Base-by-base conservation (phyloP, 1,284 basidiomycete species). In the Trametes hirsuta region DNA sequence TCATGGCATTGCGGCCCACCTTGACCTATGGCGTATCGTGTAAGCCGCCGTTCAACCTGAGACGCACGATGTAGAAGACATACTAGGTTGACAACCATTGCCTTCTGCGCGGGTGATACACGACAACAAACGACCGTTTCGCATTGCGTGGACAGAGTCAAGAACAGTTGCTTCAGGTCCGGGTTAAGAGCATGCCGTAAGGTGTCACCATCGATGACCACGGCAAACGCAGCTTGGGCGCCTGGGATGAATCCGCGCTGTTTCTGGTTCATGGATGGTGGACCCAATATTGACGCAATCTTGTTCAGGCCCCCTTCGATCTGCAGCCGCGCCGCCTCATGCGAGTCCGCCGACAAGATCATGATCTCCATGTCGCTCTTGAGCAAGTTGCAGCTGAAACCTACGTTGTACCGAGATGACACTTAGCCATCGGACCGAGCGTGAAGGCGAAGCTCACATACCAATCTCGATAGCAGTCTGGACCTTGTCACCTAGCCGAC, bases 391-490 rank as follows among this genome's bases (percentile, higher is more conserved):
- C 95, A 97, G 68, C 90, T 89, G 82, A 94, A 95, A 34, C 90
- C 79, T 79, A 55, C 62, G 55, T 9, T 24, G 14, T 22, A 41
- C 9, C 40, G 12, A 6, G 22, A 21, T 12, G 21, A 21, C 21
- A 4, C 24, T 66, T 11, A 64, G 53, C 18, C 6, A 55, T 34
- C 34, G n/a, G 22, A 24, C 37, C 4, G 30, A 30, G 18, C 5
- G 10, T 48, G 21, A 21, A 30, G 37, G 22, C 49, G 12, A 4
- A 18, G 42, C 40, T 1, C 18, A 59, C 52, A 58, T 71, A 77
- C 86, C 90, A 61, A 98, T 98, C 74, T 98, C 96, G 71, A 98
- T 98, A 18, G 96, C 96, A 3, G 96, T 98, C 76, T 98, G 96
- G 1, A 98, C 83, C 76, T 98, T 98, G 79, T 98, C 96, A 50